Evolutionary conservation across 768 basidiomycete genomes (phyloP).

Genomic region (Lactarius psammicola): DNA sequence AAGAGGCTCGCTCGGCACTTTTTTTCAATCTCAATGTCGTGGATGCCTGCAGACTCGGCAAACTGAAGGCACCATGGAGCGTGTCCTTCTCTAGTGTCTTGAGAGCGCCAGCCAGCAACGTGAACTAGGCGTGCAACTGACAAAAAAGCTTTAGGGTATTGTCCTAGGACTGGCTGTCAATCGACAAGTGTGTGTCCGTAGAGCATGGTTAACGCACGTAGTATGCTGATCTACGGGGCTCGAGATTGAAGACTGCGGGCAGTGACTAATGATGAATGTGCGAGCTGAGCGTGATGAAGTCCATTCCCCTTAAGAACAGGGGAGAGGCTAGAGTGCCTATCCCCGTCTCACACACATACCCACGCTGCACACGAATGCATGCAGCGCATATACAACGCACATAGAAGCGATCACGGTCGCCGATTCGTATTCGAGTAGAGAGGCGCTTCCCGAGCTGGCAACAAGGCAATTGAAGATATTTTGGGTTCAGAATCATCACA

Average conservation of each 20-base stretch:
- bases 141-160: not conserved
- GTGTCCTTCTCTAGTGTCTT: conserved; percentile 5
- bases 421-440: conserved; percentile 1
- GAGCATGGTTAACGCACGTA: conserved; percentile 4
- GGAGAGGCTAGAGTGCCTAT: not conserved
- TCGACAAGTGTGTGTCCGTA: conserved; percentile 1
- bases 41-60: not conserved
- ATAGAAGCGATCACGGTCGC: not conserved
- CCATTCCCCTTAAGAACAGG: not conserved
- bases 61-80: conserved; percentile 1
- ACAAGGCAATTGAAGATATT: not conserved
- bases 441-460: conserved; percentile 1
- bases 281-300: not conserved
- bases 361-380: conserved; percentile 2
- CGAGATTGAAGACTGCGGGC: not conserved
- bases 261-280: not conserved
- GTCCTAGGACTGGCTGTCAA: not conserved
- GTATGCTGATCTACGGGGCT: not conserved
- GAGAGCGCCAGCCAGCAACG: not conserved
- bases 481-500: not conserved
- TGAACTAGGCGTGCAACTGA: not conserved
- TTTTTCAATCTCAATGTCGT: not conserved
- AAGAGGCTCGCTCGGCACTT: conserved; percentile 1
- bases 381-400: not conserved
- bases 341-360: not conserved